These are phyloP conservation scores for Blastobotrys aristatus DNA, from an alignment of 1,139 yeast genomes.

Conservation along the genomic window DNA sequence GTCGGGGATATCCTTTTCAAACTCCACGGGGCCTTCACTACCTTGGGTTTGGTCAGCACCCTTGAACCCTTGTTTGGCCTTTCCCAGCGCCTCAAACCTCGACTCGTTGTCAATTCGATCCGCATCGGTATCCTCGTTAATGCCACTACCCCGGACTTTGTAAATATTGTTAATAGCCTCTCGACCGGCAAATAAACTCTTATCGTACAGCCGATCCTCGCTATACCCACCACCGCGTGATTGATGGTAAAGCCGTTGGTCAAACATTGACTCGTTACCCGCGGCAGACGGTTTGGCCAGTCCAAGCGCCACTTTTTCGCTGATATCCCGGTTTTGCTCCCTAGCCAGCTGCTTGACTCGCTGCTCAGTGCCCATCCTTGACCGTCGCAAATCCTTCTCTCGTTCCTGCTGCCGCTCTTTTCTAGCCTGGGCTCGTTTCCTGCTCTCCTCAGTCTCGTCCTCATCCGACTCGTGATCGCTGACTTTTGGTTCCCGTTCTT, in stretches of 20 bases:
- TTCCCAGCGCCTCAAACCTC: slow-evolving; percentile 36
- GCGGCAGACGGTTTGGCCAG: slow-evolving; percentile 40
- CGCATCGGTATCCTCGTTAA: slow-evolving; percentile 29
- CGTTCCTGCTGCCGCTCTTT: slow-evolving; percentile 44
- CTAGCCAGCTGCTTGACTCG: slow-evolving; percentile 42
- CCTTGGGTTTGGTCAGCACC: slow-evolving; percentile 24
- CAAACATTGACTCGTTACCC: slow-evolving; percentile 45
- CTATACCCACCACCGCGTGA: slow-evolving; percentile 34
- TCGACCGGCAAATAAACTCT: slow-evolving; percentile 49
- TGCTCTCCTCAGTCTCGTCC: slow-evolving; percentile 26
- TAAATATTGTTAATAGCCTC: slow-evolving; percentile 49
- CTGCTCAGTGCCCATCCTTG: slow-evolving; percentile 44
- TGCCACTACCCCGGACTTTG: slow-evolving; percentile 34
- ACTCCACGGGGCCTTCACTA: slow-evolving; percentile 47
- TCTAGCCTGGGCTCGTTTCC: slow-evolving; percentile 40
- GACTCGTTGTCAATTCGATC: slow-evolving; percentile 33
- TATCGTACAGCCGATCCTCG: slow-evolving; percentile 51
- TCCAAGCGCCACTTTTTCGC: slow-evolving; percentile 52
- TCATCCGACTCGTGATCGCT: slow-evolving; percentile 10
- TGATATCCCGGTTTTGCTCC: slow-evolving; percentile 47
- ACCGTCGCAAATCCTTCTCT: slow-evolving; percentile 42
- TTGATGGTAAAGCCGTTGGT: slow-evolving; percentile 49
- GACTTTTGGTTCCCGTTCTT: slow-evolving; percentile 2
- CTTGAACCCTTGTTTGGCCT: slow-evolving; percentile 25
- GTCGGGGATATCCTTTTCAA: slow-evolving; percentile 40